Percentiles rank a stretch among this genome's conserved stretches.
phyloP scores from a whole-genome alignment of 2,329 filamentous ascomycete genomes.

The Sporothrix pseudoabietina region DNA sequence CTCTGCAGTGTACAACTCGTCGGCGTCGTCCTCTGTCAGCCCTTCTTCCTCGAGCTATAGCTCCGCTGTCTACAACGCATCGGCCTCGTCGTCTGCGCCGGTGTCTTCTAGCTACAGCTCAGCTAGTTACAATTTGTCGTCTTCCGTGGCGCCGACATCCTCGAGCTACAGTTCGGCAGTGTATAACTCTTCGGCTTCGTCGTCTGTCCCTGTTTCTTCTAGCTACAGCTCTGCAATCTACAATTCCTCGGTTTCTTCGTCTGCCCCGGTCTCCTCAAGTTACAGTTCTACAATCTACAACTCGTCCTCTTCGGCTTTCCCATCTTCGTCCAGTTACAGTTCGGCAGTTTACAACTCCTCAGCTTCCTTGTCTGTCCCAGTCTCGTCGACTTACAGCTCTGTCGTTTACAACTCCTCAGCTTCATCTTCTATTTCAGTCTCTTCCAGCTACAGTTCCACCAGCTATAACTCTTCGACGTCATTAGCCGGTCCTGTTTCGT shows the following conservation, averaged over 20 bases:
- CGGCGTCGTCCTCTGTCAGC: background rate
- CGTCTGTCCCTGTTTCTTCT: background rate
- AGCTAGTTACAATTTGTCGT: background rate
- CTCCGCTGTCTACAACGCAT: background rate
- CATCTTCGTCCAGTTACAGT: background rate
- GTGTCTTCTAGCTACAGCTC: background rate
- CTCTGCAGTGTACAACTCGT: conserved; percentile 2
- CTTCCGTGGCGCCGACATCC: background rate
- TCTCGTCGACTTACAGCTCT: background rate
- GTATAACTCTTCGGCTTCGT: background rate
- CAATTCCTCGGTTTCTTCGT: background rate
- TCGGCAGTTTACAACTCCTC: background rate
- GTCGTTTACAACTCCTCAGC: background rate
- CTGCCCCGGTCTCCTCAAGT: background rate
- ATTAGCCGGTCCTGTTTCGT: background rate
- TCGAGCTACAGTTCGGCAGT: background rate
- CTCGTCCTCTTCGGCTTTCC: background rate
- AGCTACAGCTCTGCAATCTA: background rate
- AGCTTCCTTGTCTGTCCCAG: background rate
- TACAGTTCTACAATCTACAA: background rate
- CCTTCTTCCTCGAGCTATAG: background rate
- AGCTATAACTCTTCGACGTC: conserved; percentile 6
- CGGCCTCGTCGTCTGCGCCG: background rate
- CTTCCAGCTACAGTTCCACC: background rate
- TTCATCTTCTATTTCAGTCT: background rate